phyloP scores from a whole-genome alignment of 2,329 filamentous ascomycete species.

The Decorospora gaudefroyi region DNA sequence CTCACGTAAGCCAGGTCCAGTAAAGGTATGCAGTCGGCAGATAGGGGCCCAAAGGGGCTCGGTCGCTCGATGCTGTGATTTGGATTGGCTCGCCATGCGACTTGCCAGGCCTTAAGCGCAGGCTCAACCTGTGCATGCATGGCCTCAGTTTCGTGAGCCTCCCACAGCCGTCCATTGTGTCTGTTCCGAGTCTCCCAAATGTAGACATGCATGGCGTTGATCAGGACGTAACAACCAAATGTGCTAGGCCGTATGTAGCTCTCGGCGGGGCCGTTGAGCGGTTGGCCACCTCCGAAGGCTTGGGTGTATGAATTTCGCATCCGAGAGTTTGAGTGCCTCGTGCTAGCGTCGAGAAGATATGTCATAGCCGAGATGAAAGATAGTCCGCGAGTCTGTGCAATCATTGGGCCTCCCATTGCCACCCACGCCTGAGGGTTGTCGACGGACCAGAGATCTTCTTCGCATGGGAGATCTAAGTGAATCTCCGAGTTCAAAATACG shows the following conservation, averaged over 20 bases:
- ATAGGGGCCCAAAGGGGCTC: constrained; percentile 83
- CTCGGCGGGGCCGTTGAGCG: constrained; percentile 57
- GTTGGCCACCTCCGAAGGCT: constrained; percentile 54
- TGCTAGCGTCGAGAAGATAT: constrained; percentile 77
- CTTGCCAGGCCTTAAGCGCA: constrained; percentile 90
- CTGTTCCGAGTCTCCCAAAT: constrained; percentile 96
- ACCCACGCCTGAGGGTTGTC: constrained; percentile 82
- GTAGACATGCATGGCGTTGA: constrained; percentile 95
- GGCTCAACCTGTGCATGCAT: constrained; percentile 97
- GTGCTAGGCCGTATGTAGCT: constrained; percentile 80
- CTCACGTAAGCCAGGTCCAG: constrained; percentile 90
- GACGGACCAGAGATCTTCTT: constrained; percentile 87
- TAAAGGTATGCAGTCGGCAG: constrained; percentile 87
- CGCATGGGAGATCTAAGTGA: constrained; percentile 83
- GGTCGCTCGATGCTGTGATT: constrained; percentile 82
- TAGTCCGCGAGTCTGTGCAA: constrained; percentile 70
- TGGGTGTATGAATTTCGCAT: constrained; percentile 50
- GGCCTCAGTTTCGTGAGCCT: constrained; percentile 86
- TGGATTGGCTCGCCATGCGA: constrained; percentile 85
- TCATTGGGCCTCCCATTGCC: constrained; percentile 71
- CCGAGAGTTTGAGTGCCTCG: constrained; percentile 56
- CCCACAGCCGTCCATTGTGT: constrained; percentile 88
- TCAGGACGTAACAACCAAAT: constrained; percentile 87
- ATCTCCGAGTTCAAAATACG: constrained; percentile 94
- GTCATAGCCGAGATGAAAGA: constrained; percentile 83